Evolutionary conservation across 352 stramenopile species (phyloP).

Genomic region (Phytophthora megakarya): DNA sequence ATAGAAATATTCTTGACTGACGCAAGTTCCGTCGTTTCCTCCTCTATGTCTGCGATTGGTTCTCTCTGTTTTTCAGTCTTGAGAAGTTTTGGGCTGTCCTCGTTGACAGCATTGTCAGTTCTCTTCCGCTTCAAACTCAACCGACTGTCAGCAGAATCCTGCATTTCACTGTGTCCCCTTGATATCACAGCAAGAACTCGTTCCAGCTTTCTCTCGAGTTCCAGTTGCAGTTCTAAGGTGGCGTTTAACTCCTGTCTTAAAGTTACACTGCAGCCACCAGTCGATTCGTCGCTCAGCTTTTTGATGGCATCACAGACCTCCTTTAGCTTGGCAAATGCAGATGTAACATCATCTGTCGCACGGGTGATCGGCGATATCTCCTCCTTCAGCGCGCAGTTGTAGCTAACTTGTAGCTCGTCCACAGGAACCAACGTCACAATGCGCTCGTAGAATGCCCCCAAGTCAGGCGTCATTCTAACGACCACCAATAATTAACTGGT

Average conservation of each 20-base stretch:
- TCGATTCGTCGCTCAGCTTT: slow-evolving; percentile 3
- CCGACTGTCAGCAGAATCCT: not conserved
- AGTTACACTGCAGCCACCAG: not conserved
- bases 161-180: not conserved
- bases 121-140: too few relatives aligned
- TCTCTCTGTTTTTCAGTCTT: too few relatives aligned
- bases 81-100: too few relatives aligned
- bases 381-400: slow-evolving; percentile 10
- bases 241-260: not conserved
- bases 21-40: too few relatives aligned
- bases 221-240: not conserved
- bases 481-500: too few relatives aligned
- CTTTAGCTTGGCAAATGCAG: slow-evolving; percentile 15
- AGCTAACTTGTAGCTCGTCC: slow-evolving; percentile 7
- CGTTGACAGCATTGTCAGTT: too few relatives aligned
- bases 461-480: not conserved
- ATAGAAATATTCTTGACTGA: too few relatives aligned
- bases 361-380: slow-evolving; percentile 1
- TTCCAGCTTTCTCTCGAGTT: not conserved
- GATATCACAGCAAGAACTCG: not conserved
- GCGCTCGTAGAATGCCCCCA: slow-evolving; percentile 12
- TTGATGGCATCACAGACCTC: slow-evolving; percentile 15
- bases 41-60: too few relatives aligned
- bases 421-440: slow-evolving; percentile 13
- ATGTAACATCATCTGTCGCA: slow-evolving; percentile 11